Evolutionary conservation across 768 basidiomycete species (phyloP).

Genomic region (Mycena latifolia): DNA sequence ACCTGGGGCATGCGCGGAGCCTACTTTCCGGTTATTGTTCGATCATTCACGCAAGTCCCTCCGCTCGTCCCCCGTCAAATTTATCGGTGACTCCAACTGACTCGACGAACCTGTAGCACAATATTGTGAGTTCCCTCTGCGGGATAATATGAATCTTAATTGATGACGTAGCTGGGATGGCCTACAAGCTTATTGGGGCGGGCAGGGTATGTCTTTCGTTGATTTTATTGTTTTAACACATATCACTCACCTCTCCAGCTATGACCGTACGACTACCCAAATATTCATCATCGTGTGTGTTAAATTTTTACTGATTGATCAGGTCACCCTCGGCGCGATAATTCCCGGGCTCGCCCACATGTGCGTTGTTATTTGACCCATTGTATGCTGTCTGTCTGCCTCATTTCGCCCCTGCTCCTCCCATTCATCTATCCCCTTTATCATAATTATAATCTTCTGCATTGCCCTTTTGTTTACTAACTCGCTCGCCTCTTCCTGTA

Average conservation of each 20-base stretch:
- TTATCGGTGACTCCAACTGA: constrained; percentile 20
- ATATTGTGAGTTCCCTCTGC: constrained; percentile 23
- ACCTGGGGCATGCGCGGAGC: constrained; percentile 38
- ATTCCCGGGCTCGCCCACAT: constrained; percentile 35
- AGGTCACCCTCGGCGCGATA: constrained; percentile 33
- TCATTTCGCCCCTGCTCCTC: constrained; percentile 9
- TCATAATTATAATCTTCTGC: constrained; percentile 16
- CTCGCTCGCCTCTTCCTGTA: constrained; percentile 18
- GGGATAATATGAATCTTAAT: constrained; percentile 19
- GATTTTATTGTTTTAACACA: constrained; percentile 8
- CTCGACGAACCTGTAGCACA: constrained; percentile 19
- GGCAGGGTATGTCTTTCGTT: constrained; percentile 31
- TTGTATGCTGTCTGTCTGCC: constrained; percentile 10
- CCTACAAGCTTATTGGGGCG: constrained; percentile 39
- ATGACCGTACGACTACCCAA: constrained; percentile 28
- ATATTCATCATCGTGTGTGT: constrained; percentile 13
- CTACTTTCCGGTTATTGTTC: constrained; percentile 35
- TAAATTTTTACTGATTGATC: constrained; percentile 10
- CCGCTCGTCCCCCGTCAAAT: constrained; percentile 13
- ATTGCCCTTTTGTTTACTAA: constrained; percentile 16
- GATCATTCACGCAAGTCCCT: constrained; percentile 27
- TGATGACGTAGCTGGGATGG: constrained; percentile 34
- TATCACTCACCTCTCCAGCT: constrained; percentile 20
- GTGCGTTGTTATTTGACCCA: constrained; percentile 24
- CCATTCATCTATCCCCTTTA: constrained; percentile 9